These are phyloP conservation scores for Medakamo hakoo DNA, from an alignment of 139 green algal genomes.

Conservation along the genomic window DNA sequence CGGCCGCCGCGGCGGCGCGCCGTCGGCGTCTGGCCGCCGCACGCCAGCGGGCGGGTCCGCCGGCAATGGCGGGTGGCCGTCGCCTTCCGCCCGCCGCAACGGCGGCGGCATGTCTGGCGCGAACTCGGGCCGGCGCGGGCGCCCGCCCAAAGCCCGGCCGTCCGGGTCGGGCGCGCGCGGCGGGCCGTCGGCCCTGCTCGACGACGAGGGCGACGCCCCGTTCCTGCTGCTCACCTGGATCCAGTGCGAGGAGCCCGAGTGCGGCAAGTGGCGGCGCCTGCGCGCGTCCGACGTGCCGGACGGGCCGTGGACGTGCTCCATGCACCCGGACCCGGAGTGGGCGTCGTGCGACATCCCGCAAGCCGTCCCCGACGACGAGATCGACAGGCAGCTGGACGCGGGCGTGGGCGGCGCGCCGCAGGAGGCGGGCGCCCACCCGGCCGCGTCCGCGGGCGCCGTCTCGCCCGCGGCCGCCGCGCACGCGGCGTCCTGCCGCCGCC, in stretches of 20 bases:
- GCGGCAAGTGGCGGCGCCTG: constrained; percentile 15
- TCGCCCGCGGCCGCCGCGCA: neutral
- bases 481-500: constrained; percentile 8
- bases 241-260: constrained; percentile 11
- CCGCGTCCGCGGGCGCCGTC: too few species aligned
- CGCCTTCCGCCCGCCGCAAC: neutral
- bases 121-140: too few species aligned
- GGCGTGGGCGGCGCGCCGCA: too few species aligned
- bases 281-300: neutral
- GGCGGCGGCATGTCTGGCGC: neutral
- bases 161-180: neutral
- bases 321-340: constrained; percentile 9
- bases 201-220: neutral
- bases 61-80: neutral
- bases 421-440: too few species aligned
- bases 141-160: too few species aligned
- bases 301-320: constrained; percentile 8
- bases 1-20: neutral
- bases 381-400: constrained; percentile 15
- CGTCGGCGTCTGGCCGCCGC: neutral
- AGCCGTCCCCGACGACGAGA: constrained; percentile 16
- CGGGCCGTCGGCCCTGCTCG: too few species aligned
- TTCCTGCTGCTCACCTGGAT: constrained; percentile 12
- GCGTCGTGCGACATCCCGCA: constrained; percentile 6
- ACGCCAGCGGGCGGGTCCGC: neutral